Base-by-base conservation (phyloP, 345 rosid genomes). In the Jatropha curcas region DNA sequence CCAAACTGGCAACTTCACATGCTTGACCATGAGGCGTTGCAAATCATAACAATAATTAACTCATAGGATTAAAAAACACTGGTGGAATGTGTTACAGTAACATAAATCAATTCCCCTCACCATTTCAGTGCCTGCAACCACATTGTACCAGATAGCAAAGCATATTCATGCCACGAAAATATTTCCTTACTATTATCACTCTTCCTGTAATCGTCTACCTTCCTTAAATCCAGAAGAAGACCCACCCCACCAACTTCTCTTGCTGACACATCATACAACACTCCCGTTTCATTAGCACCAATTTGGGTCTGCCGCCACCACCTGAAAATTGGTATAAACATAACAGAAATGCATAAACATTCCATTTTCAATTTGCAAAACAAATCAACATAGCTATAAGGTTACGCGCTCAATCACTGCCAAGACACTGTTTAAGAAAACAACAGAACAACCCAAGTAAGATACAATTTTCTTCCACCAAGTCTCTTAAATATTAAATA, bases 71-170 rank as follows among this genome's bases (percentile, higher is more conserved):
- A 48, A 3, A 48, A 5, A 2, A 48, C 20, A 16, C 53, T 19
- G 0, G 16, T 48, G 22, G 7, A 48, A 48, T 48, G 17, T 14
- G 53, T 16, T 48, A 22, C n/a, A 62, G 46, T 3, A 43, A 59
- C 41, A 13, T 24, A 19, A 64, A 48, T 12, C 34, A 71, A 31
- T 5, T 24, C 7, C 22, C 2, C 79, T 65, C 39, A 76, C 80
- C 75, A 65, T 30, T 76, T 70, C 56, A 76, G 74, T 45, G 75
- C 71, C 60, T 20, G 67, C 22, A 76, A n/a, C 80, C 80, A 76
- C 80, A 76, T 65, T 65, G 66, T 45, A 17, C 63, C 71, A 30
- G 80, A 37, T 7, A 76, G 5, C 67, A 76, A 71, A 24, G 75
- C 80, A 35, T 45, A 76, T 67, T 45, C 75, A 46, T 62, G 35